Conservation (phyloP, 164 flowering plant species). For the Magnolia kwangsiensis region DNA sequence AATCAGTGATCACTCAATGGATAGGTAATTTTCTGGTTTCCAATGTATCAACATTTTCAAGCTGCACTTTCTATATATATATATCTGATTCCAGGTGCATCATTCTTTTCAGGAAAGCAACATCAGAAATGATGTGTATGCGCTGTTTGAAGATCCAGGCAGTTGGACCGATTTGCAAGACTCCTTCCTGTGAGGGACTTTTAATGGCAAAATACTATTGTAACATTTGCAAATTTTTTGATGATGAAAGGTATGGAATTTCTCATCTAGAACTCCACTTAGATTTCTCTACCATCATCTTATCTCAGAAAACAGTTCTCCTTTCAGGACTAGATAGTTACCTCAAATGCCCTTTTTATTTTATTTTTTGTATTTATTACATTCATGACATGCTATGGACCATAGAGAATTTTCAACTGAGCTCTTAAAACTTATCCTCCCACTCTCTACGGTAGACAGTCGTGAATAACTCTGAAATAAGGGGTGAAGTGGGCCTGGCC, state of each 20-base stretch:
- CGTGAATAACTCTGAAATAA: too few species aligned
- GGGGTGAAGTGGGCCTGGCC: too few species aligned
- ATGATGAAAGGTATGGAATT: conserved; percentile 76
- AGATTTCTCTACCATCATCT: not conserved
- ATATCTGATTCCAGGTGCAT: not conserved
- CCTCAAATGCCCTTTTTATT: not conserved
- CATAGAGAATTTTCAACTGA: too few species aligned
- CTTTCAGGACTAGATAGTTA: not conserved
- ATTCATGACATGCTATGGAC: too few species aligned
- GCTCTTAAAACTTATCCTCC: too few species aligned
- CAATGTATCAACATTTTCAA: not conserved
- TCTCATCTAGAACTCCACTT: not conserved
- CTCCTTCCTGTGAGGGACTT: conserved; percentile 77
- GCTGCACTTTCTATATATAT: not conserved
- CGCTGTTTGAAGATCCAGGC: conserved; percentile 78
- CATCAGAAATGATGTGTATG: conserved; percentile 98
- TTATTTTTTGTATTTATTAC: too few species aligned
- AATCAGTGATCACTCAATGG: conserved; percentile 94
- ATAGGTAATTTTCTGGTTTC: conserved; percentile 43
- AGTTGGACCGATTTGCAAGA: conserved; percentile 71
- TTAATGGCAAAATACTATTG: conserved; percentile 90
- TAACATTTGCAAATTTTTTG: conserved; percentile 87
- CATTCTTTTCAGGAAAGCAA: conserved; percentile 55
- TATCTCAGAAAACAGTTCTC: not conserved
- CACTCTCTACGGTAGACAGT: too few species aligned